Evolutionary conservation across 768 basidiomycete species (phyloP).

Genomic region (Pisolithus sp.): DNA sequence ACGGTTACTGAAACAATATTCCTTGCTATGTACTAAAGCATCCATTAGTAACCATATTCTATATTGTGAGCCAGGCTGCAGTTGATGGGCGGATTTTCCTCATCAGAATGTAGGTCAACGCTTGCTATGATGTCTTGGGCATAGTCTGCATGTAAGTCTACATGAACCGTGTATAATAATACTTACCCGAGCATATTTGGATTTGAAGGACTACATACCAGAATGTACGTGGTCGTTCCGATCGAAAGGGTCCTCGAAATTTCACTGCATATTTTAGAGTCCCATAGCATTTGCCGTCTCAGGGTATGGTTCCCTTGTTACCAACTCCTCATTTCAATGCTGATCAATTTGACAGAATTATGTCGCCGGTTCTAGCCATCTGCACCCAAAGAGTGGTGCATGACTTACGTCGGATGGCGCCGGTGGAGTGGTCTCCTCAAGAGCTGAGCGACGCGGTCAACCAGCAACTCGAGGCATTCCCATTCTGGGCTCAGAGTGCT

Average conservation of each 20-base stretch:
- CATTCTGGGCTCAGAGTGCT: too few species aligned
- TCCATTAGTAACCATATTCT: background rate
- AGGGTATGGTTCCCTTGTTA: background rate
- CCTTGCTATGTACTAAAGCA: background rate
- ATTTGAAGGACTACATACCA: background rate
- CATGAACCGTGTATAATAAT: background rate
- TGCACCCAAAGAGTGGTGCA: background rate
- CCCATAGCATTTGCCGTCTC: background rate
- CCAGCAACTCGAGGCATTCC: background rate
- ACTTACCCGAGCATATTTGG: background rate
- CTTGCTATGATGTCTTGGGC: background rate
- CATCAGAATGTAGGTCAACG: background rate
- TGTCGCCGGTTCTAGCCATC: background rate
- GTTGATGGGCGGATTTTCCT: background rate
- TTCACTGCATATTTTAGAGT: background rate
- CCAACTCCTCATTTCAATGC: background rate
- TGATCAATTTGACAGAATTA: background rate
- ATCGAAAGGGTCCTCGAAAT: background rate
- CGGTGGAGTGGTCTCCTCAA: background rate
- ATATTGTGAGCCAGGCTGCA: background rate
- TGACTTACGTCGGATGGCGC: background rate
- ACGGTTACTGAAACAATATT: background rate
- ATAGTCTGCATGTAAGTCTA: background rate
- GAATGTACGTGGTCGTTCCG: background rate
- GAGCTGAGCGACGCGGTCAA: background rate